Conservation (phyloP, 805 yeast genomes). For the Candida boleticola region DNA sequence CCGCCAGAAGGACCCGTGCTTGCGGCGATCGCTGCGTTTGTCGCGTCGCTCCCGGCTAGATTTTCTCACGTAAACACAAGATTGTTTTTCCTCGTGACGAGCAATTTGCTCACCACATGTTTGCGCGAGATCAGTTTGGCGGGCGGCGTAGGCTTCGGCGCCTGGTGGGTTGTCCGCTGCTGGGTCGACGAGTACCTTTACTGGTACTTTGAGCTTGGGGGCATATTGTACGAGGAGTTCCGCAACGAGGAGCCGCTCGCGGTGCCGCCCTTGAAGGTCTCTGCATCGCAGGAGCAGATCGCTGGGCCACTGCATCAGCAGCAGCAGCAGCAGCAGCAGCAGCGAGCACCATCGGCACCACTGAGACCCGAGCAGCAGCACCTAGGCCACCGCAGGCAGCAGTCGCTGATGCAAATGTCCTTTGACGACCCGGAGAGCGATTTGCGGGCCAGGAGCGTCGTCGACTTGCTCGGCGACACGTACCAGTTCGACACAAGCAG, state of each 20-base stretch:
- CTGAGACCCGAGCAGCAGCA: too few species aligned
- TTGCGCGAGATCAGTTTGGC: conserved; percentile 59
- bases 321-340: not conserved
- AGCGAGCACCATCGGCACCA: too few species aligned
- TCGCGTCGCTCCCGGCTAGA: conserved; percentile 41
- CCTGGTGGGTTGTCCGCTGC: conserved; percentile 75
- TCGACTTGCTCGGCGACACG: conserved; percentile 18
- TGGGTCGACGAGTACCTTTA: conserved; percentile 75
- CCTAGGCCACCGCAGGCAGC: too few species aligned
- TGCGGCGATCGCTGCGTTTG: conserved; percentile 15
- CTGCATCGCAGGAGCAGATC: conserved; percentile 6
- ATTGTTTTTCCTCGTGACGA: conserved; percentile 51
- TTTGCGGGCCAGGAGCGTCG: conserved; percentile 10
- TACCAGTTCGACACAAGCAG: conserved; percentile 10
- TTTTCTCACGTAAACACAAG: conserved; percentile 55
- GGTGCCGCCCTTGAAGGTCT: too few species aligned
- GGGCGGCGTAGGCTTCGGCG: conserved; percentile 60
- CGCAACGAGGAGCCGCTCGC: not conserved
- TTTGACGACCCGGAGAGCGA: too few species aligned
- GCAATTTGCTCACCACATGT: conserved; percentile 55
- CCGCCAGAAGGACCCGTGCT: not conserved
- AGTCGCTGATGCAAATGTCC: too few species aligned
- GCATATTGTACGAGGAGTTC: conserved; percentile 41
- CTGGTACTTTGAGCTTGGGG: conserved; percentile 65
- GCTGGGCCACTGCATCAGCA: conserved; percentile 2